phyloP scores from a whole-genome alignment of 75 land plant genomes.

The Pinus taeda region DNA sequence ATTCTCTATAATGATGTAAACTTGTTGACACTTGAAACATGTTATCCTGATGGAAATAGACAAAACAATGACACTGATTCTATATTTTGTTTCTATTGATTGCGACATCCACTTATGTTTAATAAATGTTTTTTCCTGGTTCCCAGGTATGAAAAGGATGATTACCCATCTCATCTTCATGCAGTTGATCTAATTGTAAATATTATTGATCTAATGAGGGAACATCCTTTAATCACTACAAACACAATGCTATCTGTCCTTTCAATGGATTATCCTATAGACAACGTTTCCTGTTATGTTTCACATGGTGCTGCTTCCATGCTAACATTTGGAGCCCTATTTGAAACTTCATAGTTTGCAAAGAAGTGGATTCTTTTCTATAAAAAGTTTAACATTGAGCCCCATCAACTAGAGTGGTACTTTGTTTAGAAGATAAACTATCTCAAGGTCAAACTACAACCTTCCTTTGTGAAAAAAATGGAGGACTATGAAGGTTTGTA shows the following conservation, averaged over 20 bases:
- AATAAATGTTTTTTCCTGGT: not conserved
- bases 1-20: not conserved
- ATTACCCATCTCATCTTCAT: conserved; percentile 41
- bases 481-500: conserved; percentile 41
- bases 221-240: conserved; percentile 57
- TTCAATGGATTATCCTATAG: conserved; percentile 64
- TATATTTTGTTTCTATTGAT: not conserved
- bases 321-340: conserved; percentile 47
- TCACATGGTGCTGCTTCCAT: conserved; percentile 74
- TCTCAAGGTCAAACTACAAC: conserved; percentile 61
- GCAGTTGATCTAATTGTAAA: conserved; percentile 50
- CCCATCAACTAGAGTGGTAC: conserved; percentile 55
- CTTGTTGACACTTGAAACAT: not conserved
- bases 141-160: conserved; percentile 44
- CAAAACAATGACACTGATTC: not conserved
- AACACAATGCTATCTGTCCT: conserved; percentile 57
- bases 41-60: not conserved
- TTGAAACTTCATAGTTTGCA: conserved; percentile 60
- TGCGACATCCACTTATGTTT: not conserved
- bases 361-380: conserved; percentile 64
- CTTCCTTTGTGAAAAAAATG: conserved; percentile 51
- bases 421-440: conserved; percentile 47
- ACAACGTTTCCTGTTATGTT: conserved; percentile 58
- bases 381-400: conserved; percentile 54
- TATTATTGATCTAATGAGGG: conserved; percentile 61